Base-by-base conservation (phyloP, 805 yeast genomes). In the Vanderwaltozyma polyspora region DNA sequence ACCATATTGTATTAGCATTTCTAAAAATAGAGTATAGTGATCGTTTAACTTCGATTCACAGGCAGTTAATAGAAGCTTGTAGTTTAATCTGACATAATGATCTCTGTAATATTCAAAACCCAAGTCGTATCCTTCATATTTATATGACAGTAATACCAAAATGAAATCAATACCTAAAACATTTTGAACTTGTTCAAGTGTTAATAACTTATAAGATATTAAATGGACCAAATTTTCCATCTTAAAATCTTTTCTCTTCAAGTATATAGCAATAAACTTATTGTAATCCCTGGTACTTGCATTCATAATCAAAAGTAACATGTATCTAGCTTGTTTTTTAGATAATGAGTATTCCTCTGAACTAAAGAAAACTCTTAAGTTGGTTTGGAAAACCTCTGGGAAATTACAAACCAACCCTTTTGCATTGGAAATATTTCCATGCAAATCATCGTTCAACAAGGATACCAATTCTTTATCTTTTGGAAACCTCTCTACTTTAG, bases 191-290 rank as follows among this genome's bases (percentile, higher is more conserved):
- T 48, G 49, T 18, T 47, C 58, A 16, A 54, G 40, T 3, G 54
- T 46, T 19, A 54, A 31, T n/a, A 55, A 36, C 31, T 55, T 57
- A 7, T 38, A 32, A 2, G 55, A 45, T 4, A 54, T 45, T 18
- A 57, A 36, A 17, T 37, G 29, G 7, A 49, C 31, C 25, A 57
- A 39, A 25, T 50, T 49, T 6, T 36, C 34, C 9, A 36, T 28
- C 10, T 42, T 40, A 23, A 49, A 52, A 34, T 43, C 44, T 36
- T 49, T 52, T 19, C 59, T 43, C 31, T 55, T 57, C 29, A 57
- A 39, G 33, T 42, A 55, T 12, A 57, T 45, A 2, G 60, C 45
- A 51, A 55, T 44, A 31, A 49, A 52, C 27, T 55, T 57, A 30
- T 46, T 50, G 32, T 57, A 55, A 9, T 57, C 60, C 25, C 48